These are phyloP conservation scores for Circinella umbellata DNA, from an alignment of 371 early-diverging fungal species.

Conservation along the genomic window DNA sequence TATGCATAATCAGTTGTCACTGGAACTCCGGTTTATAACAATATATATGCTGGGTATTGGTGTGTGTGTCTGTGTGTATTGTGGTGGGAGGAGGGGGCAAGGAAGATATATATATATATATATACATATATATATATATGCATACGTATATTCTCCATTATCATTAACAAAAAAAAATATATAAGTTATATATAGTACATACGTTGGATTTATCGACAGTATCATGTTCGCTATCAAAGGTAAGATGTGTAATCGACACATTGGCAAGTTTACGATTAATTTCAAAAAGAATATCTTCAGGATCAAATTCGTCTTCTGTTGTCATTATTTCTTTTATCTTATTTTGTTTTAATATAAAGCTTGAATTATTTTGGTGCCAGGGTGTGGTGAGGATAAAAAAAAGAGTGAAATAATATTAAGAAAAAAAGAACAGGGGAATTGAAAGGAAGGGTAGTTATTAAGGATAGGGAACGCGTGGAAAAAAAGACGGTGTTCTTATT, in stretches of 20 bases:
- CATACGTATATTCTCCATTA: no score
- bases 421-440: neutral
- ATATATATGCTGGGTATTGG: no score
- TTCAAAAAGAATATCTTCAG: conserved; percentile 36
- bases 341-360: neutral
- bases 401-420: neutral
- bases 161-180: neutral
- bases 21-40: conserved; percentile 3
- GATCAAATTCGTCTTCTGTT: conserved; percentile 49
- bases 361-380: no score
- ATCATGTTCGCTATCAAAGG: conserved; percentile 23
- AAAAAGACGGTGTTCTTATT: no score
- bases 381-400: neutral
- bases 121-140: no score
- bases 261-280: conserved; percentile 50
- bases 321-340: neutral
- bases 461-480: no score
- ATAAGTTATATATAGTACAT: conserved; percentile 13
- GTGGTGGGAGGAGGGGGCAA: no score
- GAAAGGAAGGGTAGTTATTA: no score
- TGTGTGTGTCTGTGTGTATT: no score
- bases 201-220: conserved; percentile 29
- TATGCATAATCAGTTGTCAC: conserved; percentile 12
- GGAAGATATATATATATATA: no score
- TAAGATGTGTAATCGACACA: conserved; percentile 35